A percentile compares a stretch with the other conserved stretches of the same genome.
These are phyloP conservation scores for Silene conica DNA, from an alignment of 148 eudicot species.

Conservation along the genomic window DNA sequence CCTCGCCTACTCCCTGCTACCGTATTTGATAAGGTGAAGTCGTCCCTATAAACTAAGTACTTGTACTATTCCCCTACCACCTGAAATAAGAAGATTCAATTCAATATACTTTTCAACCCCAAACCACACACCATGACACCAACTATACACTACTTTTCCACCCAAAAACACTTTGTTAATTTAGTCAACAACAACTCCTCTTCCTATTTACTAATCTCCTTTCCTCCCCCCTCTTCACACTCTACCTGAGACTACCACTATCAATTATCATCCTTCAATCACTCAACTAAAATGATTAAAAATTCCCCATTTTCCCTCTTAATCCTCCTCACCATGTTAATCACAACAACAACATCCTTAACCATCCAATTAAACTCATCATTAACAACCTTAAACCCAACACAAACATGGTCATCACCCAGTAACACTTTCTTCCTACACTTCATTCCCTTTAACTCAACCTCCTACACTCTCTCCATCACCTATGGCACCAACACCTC, in stretches of 20 bases:
- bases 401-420: constrained; percentile 54
- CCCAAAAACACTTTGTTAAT: too few relatives aligned
- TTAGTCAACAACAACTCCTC: not conserved
- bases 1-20: too few relatives aligned
- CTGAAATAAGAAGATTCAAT: too few relatives aligned
- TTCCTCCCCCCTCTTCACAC: not conserved
- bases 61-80: too few relatives aligned
- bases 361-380: constrained; percentile 16
- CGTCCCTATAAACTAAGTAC: too few relatives aligned
- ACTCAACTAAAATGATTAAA: not conserved
- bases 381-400: constrained; percentile 18
- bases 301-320: not conserved
- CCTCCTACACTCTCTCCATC: constrained; percentile 42
- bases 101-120: too few relatives aligned
- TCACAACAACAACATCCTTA: constrained; percentile 16
- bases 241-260: too few relatives aligned
- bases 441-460: constrained; percentile 38
- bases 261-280: too few relatives aligned
- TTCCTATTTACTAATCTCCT: too few relatives aligned
- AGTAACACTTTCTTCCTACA: constrained; percentile 41
- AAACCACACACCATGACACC: too few relatives aligned
- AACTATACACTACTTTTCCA: too few relatives aligned
- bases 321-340: not conserved
- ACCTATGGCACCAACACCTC: constrained; percentile 34
- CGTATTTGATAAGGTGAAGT: too few relatives aligned